phyloP scores from a whole-genome alignment of 768 basidiomycete genomes.

The Boletus vermiculosoides region DNA sequence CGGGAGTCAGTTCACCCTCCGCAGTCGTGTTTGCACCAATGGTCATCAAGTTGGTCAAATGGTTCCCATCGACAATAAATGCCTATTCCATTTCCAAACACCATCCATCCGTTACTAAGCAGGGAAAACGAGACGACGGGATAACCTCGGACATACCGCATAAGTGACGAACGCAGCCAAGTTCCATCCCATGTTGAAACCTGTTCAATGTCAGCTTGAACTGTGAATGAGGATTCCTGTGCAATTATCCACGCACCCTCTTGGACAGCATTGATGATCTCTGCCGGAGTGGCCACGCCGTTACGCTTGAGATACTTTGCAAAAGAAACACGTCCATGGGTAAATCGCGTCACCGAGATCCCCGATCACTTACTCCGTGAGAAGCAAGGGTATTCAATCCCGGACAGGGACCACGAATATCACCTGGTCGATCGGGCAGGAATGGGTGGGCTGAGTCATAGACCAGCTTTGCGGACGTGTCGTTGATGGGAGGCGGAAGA shows the following conservation, averaged over 20 bases:
- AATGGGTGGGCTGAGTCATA: too few relatives aligned
- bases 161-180: slow-evolving; percentile 22
- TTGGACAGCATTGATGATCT: slow-evolving; percentile 21
- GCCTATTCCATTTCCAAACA: slow-evolving; percentile 7
- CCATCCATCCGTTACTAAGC: not conserved
- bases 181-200: too few relatives aligned
- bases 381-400: too few relatives aligned
- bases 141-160: slow-evolving; percentile 8
- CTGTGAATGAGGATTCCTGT: not conserved
- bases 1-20: slow-evolving; percentile 7
- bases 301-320: slow-evolving; percentile 19
- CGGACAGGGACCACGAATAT: too few relatives aligned
- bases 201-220: not conserved
- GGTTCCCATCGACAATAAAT: slow-evolving; percentile 28
- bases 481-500: too few relatives aligned
- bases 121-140: not conserved
- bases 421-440: too few relatives aligned
- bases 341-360: not conserved
- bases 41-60: slow-evolving; percentile 28
- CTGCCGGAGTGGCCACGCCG: slow-evolving; percentile 22
- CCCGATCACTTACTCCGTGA: slow-evolving; percentile 7
- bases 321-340: not conserved
- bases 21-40: slow-evolving; percentile 26
- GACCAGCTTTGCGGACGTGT: too few relatives aligned
- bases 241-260: slow-evolving; percentile 10